phyloP scores from a whole-genome alignment of 1,284 basidiomycete species.

The Cryptococcus wingfieldii region DNA sequence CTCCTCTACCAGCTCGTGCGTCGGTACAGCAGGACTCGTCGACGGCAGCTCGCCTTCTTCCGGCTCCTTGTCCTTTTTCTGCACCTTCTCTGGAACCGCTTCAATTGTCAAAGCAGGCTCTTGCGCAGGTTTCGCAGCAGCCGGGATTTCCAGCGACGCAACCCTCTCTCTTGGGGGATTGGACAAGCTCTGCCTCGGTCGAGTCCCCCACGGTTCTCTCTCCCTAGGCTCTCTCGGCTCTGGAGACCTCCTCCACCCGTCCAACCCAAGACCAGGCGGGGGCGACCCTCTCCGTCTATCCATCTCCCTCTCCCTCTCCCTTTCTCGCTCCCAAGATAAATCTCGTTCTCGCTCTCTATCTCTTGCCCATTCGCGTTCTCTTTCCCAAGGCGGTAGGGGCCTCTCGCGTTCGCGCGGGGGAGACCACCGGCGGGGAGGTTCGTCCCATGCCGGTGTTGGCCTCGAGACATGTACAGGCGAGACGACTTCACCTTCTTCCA shows the following conservation, averaged over 20 bases:
- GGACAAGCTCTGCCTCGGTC: conserved; percentile 3
- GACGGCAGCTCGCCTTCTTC: no score
- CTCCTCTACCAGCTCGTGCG: neutral
- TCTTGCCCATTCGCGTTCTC: conserved; percentile 14
- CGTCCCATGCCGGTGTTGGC: neutral
- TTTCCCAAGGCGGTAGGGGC: conserved; percentile 17
- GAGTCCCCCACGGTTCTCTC: neutral
- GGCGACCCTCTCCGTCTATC: conserved; percentile 3
- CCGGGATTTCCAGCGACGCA: neutral
- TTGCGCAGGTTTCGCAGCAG: neutral
- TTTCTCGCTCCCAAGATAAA: conserved; percentile 12
- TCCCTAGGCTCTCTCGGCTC: conserved; percentile 3
- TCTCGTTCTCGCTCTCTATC: neutral
- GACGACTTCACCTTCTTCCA: conserved; percentile 45
- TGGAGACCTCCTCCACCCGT: neutral
- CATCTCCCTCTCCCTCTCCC: conserved; percentile 7
- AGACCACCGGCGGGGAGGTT: conserved; percentile 9
- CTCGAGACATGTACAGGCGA: conserved; percentile 29
- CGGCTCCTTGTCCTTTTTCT: no score
- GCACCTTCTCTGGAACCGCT: neutral
- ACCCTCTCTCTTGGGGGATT: conserved; percentile 6
- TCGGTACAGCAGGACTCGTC: neutral
- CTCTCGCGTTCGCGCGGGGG: conserved; percentile 14
- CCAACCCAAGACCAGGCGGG: conserved; percentile 1
- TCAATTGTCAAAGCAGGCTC: no score